These are phyloP conservation scores for Alternaria sp. DNA, from an alignment of 2,329 filamentous ascomycete species.

Conservation along the genomic window DNA sequence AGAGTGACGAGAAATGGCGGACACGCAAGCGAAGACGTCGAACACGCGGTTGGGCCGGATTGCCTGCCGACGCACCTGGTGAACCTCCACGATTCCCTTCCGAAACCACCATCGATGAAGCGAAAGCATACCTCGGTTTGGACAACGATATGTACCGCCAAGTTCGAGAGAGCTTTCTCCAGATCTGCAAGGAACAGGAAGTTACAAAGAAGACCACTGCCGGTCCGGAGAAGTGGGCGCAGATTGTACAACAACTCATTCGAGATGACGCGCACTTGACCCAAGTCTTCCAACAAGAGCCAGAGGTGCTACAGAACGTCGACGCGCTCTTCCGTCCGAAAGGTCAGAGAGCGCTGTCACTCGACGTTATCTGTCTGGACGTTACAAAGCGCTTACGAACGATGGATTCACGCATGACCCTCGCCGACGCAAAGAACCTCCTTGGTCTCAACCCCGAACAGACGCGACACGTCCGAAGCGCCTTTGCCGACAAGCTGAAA, in stretches of 20 bases:
- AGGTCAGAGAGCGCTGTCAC: conserved; percentile 69
- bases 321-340: conserved; percentile 36
- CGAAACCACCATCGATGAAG: conserved; percentile 81
- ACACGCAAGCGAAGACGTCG: conserved; percentile 71
- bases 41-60: conserved; percentile 70
- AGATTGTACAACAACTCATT: conserved; percentile 71
- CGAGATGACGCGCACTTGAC: conserved; percentile 69
- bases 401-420: conserved; percentile 69
- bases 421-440: conserved; percentile 75
- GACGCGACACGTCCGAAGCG: conserved; percentile 68
- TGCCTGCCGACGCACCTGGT: conserved; percentile 70
- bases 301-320: conserved; percentile 58
- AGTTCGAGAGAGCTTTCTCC: conserved; percentile 70
- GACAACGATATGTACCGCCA: conserved; percentile 68
- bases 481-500: conserved; percentile 70
- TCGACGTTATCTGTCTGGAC: conserved; percentile 81
- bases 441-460: conserved; percentile 73
- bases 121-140: conserved; percentile 71
- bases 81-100: conserved; percentile 78
- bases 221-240: conserved; percentile 75
- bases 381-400: conserved; percentile 80
- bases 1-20: conserved; percentile 68
- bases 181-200: conserved; percentile 70
- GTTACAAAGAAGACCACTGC: conserved; percentile 79
- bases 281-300: conserved; percentile 62